Conservation (phyloP, 2,329 filamentous ascomycete species). For the Pseudogymnoascus sp. region DNA sequence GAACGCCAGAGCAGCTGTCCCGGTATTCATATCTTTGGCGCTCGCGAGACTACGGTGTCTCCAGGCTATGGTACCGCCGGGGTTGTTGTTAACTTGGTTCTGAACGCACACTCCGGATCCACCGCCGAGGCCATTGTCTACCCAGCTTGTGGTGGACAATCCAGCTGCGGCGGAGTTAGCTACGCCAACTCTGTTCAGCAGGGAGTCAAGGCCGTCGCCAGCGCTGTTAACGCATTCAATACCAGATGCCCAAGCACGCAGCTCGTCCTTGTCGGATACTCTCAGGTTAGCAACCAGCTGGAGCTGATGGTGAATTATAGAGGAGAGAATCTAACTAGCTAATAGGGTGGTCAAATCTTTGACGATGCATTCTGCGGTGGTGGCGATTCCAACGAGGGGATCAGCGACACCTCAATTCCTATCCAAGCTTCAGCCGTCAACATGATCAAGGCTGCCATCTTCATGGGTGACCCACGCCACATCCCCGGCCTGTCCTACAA, state of each 20-base stretch:
- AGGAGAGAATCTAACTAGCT: conserved; percentile 8
- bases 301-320: background rate
- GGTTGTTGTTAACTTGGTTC: conserved; percentile 43
- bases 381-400: conserved; percentile 38
- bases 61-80: conserved; percentile 44
- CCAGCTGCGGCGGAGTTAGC: conserved; percentile 47
- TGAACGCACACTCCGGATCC: conserved; percentile 40
- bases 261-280: conserved; percentile 55
- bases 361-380: conserved; percentile 55
- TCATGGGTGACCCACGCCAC: conserved; percentile 57
- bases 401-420: conserved; percentile 37
- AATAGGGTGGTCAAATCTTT: conserved; percentile 52
- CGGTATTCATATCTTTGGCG: conserved; percentile 41
- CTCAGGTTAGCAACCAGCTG: conserved; percentile 38
- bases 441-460: conserved; percentile 55
- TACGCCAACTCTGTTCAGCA: conserved; percentile 52
- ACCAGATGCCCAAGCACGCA: conserved; percentile 47
- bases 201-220: conserved; percentile 51
- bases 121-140: conserved; percentile 49
- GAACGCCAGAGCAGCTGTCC: conserved; percentile 30
- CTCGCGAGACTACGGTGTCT: conserved; percentile 41
- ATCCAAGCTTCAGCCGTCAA: conserved; percentile 40
- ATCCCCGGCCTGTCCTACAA: conserved; percentile 48
- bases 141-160: conserved; percentile 55
- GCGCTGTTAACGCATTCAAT: conserved; percentile 51